Evolutionary conservation across 768 basidiomycete genomes (phyloP).

Genomic region (Amanita polypyramis): DNA sequence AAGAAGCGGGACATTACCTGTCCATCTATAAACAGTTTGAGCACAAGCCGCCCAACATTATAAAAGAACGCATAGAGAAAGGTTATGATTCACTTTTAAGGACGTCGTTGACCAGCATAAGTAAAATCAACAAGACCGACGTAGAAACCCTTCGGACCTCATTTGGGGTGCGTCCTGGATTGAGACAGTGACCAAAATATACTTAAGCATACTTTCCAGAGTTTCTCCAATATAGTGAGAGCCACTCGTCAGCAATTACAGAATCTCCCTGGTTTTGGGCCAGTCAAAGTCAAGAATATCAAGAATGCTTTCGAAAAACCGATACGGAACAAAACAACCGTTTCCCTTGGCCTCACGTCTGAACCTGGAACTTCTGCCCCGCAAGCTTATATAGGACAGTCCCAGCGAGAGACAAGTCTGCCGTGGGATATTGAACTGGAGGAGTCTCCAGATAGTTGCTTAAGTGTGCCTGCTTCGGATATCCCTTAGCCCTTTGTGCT

Average conservation of each 20-base stretch:
- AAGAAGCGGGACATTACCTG: slow-evolving; percentile 91
- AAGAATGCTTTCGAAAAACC: slow-evolving; percentile 88
- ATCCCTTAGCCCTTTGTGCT: no score
- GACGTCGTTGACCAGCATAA: slow-evolving; percentile 76
- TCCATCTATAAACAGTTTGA: slow-evolving; percentile 90
- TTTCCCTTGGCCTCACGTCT: slow-evolving; percentile 24
- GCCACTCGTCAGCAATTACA: slow-evolving; percentile 68
- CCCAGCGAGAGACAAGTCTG: slow-evolving; percentile 41
- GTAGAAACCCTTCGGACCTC: slow-evolving; percentile 85
- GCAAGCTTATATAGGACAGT: not conserved
- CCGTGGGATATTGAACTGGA: slow-evolving; percentile 40
- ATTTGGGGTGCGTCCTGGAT: slow-evolving; percentile 64
- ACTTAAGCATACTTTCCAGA: slow-evolving; percentile 33
- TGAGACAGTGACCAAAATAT: not conserved
- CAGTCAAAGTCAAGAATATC: slow-evolving; percentile 85
- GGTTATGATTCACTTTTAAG: slow-evolving; percentile 77
- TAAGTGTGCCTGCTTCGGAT: not conserved
- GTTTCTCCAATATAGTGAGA: slow-evolving; percentile 71
- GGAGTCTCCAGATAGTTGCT: not conserved
- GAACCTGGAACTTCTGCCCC: slow-evolving; percentile 9
- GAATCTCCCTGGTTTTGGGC: slow-evolving; percentile 86
- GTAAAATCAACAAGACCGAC: slow-evolving; percentile 95
- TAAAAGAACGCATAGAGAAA: slow-evolving; percentile 91
- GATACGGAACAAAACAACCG: slow-evolving; percentile 61
- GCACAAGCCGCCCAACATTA: slow-evolving; percentile 84